Evolutionary conservation across 2,329 filamentous ascomycete genomes (phyloP), one percentile per base, ranked within the genome.

Genomic region (Neopestalotiopsis clavispora): DNA sequence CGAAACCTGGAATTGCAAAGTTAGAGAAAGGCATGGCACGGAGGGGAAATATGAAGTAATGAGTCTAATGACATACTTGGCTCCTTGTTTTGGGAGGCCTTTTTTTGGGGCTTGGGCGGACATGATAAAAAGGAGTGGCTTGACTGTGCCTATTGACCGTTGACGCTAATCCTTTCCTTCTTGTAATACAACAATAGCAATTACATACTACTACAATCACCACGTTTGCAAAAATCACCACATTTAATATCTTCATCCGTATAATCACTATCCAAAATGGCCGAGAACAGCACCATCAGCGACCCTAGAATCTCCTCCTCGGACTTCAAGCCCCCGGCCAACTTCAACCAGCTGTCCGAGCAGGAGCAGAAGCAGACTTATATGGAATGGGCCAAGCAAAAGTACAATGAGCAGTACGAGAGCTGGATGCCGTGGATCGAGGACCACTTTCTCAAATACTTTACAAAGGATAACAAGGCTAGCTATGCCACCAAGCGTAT

Each of bases 371-470:
- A 70, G 64, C 69, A 70, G 67, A 60, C 69, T n/a, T 70, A 70
- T 67, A 83, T 84, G 78, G 88, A 91, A 74, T 90, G 86, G 86
- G 79, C 85, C 70, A 88, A 86, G 77, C 80, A 89, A 68, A 89
- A 86, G 65, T 94, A 93, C 84, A 90, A 92, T 81, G 81, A 87
- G 67, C 89, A 93, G 78, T 93, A 94, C 80, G 91, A 94, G 77
- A 85, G 81, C 74, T 94, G 92, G 92, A 86, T 93, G 77, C 92
- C 92, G 1, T 94, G 92, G 91, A 82, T 93, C 68, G 91, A 94
- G 79, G 92, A 94, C 78, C 79, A 89, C 69, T 93, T 92, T 78
- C 85, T 94, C 34, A 84, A 85, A 66, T 93, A 88, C 84, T 93
- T 93, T 79, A 92, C 90, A 74, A 91, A 90, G 71, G 91, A 93